Base-by-base conservation (phyloP, 2,329 filamentous ascomycete genomes). In the Diaporthe citriasiana region DNA sequence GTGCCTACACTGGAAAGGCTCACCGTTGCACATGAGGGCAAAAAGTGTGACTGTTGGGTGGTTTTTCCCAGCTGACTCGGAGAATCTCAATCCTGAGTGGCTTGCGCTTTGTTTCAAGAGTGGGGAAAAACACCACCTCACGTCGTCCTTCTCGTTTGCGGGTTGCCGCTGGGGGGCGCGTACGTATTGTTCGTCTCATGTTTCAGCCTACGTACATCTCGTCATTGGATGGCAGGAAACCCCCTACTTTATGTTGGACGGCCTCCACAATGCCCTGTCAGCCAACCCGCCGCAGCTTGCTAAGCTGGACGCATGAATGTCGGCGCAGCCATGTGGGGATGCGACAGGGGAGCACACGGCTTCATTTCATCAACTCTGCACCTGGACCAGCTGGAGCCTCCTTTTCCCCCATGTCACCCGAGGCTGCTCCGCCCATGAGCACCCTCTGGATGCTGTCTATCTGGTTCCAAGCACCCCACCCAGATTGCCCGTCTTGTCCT, bases 121-220 rank as follows among this genome's bases (percentile, higher is more conserved):
- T 60, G 69, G 69, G 57, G 56, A 42, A 71, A 71, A 71, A 15
- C 25, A 60, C n/a, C 27, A 27, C 55, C 55, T 25, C 55, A 17
- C 27, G 33, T 50, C 30, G 22, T 33, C 45, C 53, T 60, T n/a
- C 56, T 63, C 45, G 25, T 59, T 59, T 35, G 22, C 42, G 55
- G 33, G 33, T 40, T 40, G 19, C 51, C 69, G 53, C 69, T 51
- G 69, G 57, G 22, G 6, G 51, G 38, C 42, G 69, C 69, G 56
- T 71, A 71, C 69, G 56, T 60, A 42, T 63, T 60, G 42, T 71
- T 71, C 69, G 69, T 71, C 55, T 60, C 56, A 63, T 71, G 69
- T 71, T 71, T 71, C 69, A 71, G 69, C 42, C 47, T 10, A 40
- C 19, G 42, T 9, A 35, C 30, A 27, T 0, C 2, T 27, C n/a